phyloP scores from a whole-genome alignment of 768 basidiomycete species.

The Epithele typhae region DNA sequence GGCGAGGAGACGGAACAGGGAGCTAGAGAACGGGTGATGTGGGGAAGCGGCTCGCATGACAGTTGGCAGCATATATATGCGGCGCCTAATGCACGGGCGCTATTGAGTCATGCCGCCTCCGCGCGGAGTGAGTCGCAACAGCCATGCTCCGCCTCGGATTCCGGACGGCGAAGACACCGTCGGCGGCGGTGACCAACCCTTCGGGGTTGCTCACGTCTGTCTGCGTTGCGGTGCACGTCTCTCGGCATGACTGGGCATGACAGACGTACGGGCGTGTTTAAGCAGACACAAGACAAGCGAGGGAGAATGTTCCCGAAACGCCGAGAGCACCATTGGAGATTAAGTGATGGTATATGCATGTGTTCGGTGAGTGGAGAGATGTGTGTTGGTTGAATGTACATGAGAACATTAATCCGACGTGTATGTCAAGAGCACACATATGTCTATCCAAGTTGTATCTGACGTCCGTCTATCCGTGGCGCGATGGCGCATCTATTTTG shows the following conservation, averaged over 20 bases:
- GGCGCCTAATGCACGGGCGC: constrained; percentile 13
- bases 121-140: constrained; percentile 1
- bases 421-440: too few species aligned
- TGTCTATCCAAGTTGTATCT: too few species aligned
- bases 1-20: constrained; percentile 1
- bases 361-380: too few species aligned
- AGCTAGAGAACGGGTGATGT: constrained; percentile 13
- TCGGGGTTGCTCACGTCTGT: too few species aligned
- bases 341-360: too few species aligned
- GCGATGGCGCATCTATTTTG: too few species aligned
- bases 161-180: too few species aligned
- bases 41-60: constrained; percentile 12
- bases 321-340: neutral
- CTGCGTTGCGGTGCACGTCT: too few species aligned
- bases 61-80: constrained; percentile 19
- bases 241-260: neutral
- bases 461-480: too few species aligned
- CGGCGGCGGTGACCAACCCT: too few species aligned
- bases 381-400: too few species aligned
- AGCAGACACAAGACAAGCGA: neutral
- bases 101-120: constrained; percentile 16
- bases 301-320: neutral
- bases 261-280: neutral
- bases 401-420: too few species aligned
- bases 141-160: constrained; percentile 1